These are phyloP conservation scores for Penicillium silybi DNA, from an alignment of 495 filamentous ascomycete species.

Conservation along the genomic window DNA sequence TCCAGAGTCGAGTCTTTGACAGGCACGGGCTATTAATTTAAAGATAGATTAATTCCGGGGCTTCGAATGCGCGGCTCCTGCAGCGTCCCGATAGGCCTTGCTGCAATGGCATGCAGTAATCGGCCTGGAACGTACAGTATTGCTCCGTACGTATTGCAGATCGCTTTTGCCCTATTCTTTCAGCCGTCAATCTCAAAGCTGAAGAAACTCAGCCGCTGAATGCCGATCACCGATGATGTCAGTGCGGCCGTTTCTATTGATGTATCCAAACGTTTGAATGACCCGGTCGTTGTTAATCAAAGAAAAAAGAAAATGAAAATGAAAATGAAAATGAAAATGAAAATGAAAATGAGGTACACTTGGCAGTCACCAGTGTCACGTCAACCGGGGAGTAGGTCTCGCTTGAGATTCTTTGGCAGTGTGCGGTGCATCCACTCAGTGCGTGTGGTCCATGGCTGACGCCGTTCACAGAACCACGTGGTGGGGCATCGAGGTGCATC, in stretches of 20 bases:
- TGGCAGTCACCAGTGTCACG: background rate
- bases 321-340: too few relatives aligned
- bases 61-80: background rate
- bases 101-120: background rate
- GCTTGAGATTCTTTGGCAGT: background rate
- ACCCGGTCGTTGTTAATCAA: too few relatives aligned
- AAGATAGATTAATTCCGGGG: slow-evolving; percentile 4
- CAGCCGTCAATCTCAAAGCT: background rate
- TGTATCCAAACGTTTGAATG: too few relatives aligned
- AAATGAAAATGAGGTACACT: background rate
- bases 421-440: background rate
- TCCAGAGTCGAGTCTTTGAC: background rate
- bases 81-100: background rate
- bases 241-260: background rate
- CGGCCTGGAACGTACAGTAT: background rate
- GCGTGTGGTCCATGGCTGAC: background rate
- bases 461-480: slow-evolving; percentile 5
- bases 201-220: background rate
- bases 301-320: too few relatives aligned
- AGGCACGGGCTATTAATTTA: background rate
- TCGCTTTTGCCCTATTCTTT: background rate
- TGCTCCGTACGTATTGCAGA: background rate
- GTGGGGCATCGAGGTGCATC: slow-evolving; percentile 4
- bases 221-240: background rate
- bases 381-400: background rate